Evolutionary conservation across 2,329 filamentous ascomycete species (phyloP).

Genomic region (Pseudogymnoascus sp.): DNA sequence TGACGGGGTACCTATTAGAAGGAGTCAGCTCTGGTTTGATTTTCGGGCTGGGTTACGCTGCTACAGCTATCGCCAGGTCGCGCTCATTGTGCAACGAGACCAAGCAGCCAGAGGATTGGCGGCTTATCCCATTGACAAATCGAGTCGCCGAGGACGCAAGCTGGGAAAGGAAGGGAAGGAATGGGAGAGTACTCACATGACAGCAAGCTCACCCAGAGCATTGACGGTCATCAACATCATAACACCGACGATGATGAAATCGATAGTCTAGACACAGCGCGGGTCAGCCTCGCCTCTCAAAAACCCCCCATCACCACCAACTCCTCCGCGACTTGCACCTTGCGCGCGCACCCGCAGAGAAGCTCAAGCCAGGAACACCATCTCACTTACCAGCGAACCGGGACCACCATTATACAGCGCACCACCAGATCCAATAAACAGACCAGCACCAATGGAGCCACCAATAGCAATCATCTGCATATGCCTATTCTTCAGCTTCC

Average conservation of each 20-base stretch:
- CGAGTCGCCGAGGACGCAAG: not conserved
- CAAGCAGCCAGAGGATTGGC: not conserved
- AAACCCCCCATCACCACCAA: no score
- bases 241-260: slow-evolving; percentile 50
- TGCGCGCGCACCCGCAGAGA: no score
- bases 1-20: slow-evolving; percentile 45
- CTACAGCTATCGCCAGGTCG: not conserved
- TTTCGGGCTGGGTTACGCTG: not conserved
- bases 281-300: not conserved
- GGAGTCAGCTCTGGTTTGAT: not conserved
- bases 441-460: slow-evolving; percentile 45
- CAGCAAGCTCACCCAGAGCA: slow-evolving; percentile 54
- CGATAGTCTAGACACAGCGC: slow-evolving; percentile 28
- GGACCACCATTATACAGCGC: slow-evolving; percentile 37
- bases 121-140: not conserved
- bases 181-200: slow-evolving; percentile 29
- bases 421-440: slow-evolving; percentile 43
- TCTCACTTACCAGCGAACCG: slow-evolving; percentile 19
- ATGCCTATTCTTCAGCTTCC: slow-evolving; percentile 41
- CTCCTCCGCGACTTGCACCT: no score
- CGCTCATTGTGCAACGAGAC: not conserved
- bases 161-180: not conserved
- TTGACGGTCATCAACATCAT: slow-evolving; percentile 55
- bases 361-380: no score
- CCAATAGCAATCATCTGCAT: slow-evolving; percentile 49